These are phyloP conservation scores for Acacia confusa DNA, from an alignment of 306 rosid species.

Conservation along the genomic window DNA sequence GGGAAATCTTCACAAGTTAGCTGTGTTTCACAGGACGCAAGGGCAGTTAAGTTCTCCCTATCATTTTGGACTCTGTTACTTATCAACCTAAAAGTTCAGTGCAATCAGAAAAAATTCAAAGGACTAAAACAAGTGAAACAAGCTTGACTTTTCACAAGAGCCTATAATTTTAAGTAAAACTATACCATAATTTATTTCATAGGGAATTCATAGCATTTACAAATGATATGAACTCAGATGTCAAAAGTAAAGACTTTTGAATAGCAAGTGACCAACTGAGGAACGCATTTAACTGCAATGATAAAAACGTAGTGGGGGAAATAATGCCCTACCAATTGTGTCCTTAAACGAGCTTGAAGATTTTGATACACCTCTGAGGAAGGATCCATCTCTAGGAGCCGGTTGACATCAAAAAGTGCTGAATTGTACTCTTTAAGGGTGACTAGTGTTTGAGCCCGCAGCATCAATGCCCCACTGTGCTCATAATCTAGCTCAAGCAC, in stretches of 20 bases:
- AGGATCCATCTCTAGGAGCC: conserved; percentile 88
- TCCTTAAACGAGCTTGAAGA: conserved; percentile 80
- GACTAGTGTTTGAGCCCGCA: conserved; percentile 31
- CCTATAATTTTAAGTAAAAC: neutral
- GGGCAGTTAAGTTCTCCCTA: neutral
- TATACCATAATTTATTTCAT: neutral
- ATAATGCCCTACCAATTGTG: conserved; percentile 74
- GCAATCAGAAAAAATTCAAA: neutral
- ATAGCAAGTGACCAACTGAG: neutral
- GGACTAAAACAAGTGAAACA: neutral
- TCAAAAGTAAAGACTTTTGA: neutral
- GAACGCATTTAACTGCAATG: conserved; percentile 19
- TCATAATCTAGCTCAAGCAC: neutral
- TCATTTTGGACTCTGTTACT: neutral
- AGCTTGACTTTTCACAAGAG: neutral
- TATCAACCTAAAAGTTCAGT: neutral
- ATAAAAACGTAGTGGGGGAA: conserved; percentile 18
- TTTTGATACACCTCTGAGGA: conserved; percentile 89
- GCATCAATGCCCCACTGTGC: neutral
- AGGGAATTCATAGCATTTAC: neutral
- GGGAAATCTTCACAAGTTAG: neutral
- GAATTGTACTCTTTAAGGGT: conserved; percentile 84
- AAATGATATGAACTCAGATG: neutral
- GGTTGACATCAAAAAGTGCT: conserved; percentile 88
- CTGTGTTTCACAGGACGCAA: neutral